These are phyloP conservation scores for Metschnikowia baotianmanensis DNA, from an alignment of 805 yeast genomes.

Conservation along the genomic window DNA sequence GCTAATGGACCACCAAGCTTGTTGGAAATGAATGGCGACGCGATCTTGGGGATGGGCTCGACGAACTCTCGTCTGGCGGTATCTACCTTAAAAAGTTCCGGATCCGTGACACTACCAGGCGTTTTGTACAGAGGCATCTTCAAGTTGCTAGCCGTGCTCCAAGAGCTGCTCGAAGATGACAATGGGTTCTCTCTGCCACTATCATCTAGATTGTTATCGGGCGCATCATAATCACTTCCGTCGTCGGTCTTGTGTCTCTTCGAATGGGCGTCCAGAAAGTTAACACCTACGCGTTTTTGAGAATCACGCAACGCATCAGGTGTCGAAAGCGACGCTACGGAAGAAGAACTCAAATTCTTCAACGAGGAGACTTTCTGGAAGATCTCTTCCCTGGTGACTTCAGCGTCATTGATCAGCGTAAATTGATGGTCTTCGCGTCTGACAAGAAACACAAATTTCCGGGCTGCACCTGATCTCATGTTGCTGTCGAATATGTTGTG, in stretches of 20 bases:
- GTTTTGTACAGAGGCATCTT: conserved; percentile 20
- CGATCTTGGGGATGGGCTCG: conserved; percentile 8
- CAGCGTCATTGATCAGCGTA: not conserved
- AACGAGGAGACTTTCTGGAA: conserved; percentile 3
- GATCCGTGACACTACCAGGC: conserved; percentile 5
- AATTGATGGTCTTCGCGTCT: conserved; percentile 8
- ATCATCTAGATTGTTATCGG: not conserved
- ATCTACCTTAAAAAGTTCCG: conserved; percentile 7
- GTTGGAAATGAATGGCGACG: conserved; percentile 20
- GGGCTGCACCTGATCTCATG: conserved; percentile 12
- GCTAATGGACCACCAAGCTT: conserved; percentile 12
- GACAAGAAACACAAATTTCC: conserved; percentile 14
- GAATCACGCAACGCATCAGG: conserved; percentile 4
- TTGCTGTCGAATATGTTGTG: conserved; percentile 12
- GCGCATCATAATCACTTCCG: not conserved
- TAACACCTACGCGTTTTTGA: conserved; percentile 4
- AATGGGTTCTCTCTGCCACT: conserved; percentile 1
- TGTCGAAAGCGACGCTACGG: conserved; percentile 1
- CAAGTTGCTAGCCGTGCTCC: conserved; percentile 5
- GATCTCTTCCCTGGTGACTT: conserved; percentile 3
- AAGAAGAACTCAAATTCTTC: not conserved
- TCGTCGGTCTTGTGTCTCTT: conserved; percentile 1
- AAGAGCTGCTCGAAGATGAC: not conserved
- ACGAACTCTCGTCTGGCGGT: conserved; percentile 1
- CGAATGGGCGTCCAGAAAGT: not conserved